phyloP scores from a whole-genome alignment of 2,329 filamentous ascomycete genomes.

The Penicillium sp. region DNA sequence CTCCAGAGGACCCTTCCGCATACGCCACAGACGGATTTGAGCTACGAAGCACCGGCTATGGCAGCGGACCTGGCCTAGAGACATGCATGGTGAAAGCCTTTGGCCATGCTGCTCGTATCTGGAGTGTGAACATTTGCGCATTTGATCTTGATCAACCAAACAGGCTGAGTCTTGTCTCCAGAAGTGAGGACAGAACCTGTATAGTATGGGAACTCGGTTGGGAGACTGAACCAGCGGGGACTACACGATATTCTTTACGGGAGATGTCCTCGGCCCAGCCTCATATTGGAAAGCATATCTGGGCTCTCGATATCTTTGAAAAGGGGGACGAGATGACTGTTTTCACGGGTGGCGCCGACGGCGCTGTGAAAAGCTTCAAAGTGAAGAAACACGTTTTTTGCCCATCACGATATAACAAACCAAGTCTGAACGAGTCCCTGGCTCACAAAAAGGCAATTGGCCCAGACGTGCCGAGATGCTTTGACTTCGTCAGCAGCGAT shows the following conservation, averaged over 20 bases:
- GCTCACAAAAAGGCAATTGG: background rate
- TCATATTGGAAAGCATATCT: conserved; percentile 86
- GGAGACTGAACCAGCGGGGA: conserved; percentile 9
- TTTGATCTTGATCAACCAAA: conserved; percentile 16
- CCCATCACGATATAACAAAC: background rate
- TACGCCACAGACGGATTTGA: conserved; percentile 34
- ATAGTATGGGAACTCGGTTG: conserved; percentile 63
- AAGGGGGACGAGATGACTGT: conserved; percentile 39
- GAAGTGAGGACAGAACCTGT: conserved; percentile 76
- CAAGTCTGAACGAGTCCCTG: background rate
- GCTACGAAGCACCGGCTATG: conserved; percentile 59
- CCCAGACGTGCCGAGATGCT: conserved; percentile 21
- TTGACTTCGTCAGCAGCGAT: conserved; percentile 31
- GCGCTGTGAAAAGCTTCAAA: conserved; percentile 46
- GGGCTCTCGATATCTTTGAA: conserved; percentile 56
- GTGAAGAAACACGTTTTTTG: conserved; percentile 10
- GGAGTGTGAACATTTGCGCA: conserved; percentile 67
- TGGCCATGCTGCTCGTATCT: conserved; percentile 86
- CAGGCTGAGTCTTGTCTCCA: conserved; percentile 59
- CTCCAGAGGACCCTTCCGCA: conserved; percentile 26
- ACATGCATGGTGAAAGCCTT: conserved; percentile 65
- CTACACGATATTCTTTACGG: conserved; percentile 19
- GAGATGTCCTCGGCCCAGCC: conserved; percentile 53
- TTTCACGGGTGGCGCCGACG: conserved; percentile 80
- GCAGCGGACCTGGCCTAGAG: conserved; percentile 36